phyloP scores from a whole-genome alignment of 768 basidiomycete genomes.

The Heimioporus sp. region DNA sequence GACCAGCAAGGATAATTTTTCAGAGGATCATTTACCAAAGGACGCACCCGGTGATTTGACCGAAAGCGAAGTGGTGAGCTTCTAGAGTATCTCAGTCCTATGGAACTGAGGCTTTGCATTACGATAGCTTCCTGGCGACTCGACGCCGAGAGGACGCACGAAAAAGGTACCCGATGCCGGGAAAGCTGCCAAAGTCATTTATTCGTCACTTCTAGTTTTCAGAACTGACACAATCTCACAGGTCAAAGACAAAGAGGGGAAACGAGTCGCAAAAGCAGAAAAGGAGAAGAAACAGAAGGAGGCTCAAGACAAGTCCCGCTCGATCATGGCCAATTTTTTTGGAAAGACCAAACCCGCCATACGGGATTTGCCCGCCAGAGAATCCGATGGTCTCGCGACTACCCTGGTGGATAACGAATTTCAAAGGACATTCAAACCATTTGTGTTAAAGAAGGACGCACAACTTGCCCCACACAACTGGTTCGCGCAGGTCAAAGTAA shows the following conservation, averaged over 20 bases:
- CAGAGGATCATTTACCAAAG: conserved; percentile 29
- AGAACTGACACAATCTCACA: conserved; percentile 25
- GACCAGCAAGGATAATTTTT: not conserved
- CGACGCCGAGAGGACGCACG: conserved; percentile 35
- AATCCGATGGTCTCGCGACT: conserved; percentile 23
- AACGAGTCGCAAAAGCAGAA: conserved; percentile 65
- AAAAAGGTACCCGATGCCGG: conserved; percentile 58
- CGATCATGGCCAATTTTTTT: conserved; percentile 79
- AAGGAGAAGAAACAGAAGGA: conserved; percentile 72
- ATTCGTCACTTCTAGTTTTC: not conserved
- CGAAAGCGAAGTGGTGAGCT: conserved; percentile 41
- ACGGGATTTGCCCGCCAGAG: conserved; percentile 23
- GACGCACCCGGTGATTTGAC: conserved; percentile 27
- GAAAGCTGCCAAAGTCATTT: conserved; percentile 36
- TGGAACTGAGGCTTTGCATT: not conserved
- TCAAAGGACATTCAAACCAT: conserved; percentile 73
- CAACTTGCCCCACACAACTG: conserved; percentile 71
- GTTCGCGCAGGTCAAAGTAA: conserved; percentile 44
- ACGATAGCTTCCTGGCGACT: conserved; percentile 22
- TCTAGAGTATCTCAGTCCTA: not conserved
- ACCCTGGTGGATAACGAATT: conserved; percentile 60
- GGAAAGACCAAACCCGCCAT: conserved; percentile 50
- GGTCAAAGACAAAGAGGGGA: conserved; percentile 70
- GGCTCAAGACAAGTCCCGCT: conserved; percentile 68
- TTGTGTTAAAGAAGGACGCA: conserved; percentile 72